phyloP scores from a whole-genome alignment of 352 stramenopile genomes.

The Paralagenidium karlingii region DNA sequence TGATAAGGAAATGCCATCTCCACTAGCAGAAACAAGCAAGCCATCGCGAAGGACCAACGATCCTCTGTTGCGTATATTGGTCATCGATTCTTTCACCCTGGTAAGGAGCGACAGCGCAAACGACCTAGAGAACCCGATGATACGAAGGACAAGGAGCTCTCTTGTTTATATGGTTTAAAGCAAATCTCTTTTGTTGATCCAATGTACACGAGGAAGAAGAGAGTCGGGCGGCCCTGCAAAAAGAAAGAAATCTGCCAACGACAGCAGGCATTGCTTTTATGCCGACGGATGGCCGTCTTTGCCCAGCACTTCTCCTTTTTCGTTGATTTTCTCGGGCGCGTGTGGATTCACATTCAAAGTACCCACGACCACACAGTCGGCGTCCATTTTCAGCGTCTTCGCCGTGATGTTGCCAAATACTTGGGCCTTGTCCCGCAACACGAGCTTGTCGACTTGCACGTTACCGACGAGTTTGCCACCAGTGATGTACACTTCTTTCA shows the following conservation, averaged over 20 bases:
- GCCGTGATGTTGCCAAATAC: constrained; percentile 85
- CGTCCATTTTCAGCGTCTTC: constrained; percentile 83
- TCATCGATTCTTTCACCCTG: too few relatives aligned
- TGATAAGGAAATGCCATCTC: too few relatives aligned
- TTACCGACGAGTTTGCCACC: constrained; percentile 82
- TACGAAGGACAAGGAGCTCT: too few relatives aligned
- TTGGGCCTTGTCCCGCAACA: constrained; percentile 74
- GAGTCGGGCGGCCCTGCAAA: neutral
- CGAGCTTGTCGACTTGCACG: constrained; percentile 71
- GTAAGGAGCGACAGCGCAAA: too few relatives aligned
- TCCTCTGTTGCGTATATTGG: too few relatives aligned
- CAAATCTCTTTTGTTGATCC: too few relatives aligned
- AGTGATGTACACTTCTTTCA: constrained; percentile 81
- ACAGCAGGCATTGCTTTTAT: neutral
- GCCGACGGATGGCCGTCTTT: constrained; percentile 19
- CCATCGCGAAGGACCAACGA: too few relatives aligned
- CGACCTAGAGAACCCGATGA: too few relatives aligned
- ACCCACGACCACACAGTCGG: constrained; percentile 76
- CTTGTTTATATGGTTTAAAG: too few relatives aligned
- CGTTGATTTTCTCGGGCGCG: constrained; percentile 70
- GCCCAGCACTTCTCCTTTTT: constrained; percentile 58
- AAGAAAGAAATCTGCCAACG: neutral
- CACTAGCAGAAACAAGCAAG: too few relatives aligned
- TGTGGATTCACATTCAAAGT: constrained; percentile 80
- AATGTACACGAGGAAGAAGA: too few relatives aligned